Evolutionary conservation across 2,329 filamentous ascomycete genomes (phyloP), one percentile per base, ranked within the genome.

Genomic region (Aschersonia sp.): DNA sequence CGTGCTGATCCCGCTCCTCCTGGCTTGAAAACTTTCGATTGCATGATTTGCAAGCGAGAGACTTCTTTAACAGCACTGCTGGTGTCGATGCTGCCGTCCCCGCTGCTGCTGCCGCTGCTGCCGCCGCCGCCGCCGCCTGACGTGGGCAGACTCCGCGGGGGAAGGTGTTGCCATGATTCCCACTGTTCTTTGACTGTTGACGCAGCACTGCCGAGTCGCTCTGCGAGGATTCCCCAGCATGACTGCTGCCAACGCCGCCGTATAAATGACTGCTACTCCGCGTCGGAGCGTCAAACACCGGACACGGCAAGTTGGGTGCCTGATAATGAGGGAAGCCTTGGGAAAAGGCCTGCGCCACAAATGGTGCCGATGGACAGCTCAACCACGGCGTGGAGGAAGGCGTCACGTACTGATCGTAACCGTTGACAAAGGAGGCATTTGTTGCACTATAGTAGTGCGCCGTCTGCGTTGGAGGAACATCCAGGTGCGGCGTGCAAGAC

Each of bases 101-200:
- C 40, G 35, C n/a, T 9, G 40, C 40, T 43, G 40, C 9, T 20
- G 40, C 12, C 40, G 28, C 20, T 7, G 40, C 40, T 29, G 40
- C 28, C 12, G 28, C 6, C 9, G 40, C 40, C 40, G n/a, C 32
- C 6, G 32, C 32, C 32, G 12, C 32, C 12, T 2, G 7, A 6
- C 12, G 32, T 38, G 32, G 32, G 12, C 32, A 38, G 32, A 6
- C 32, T 2, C 32, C 32, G 32, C 32, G 2, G 32, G 32, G 32
- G 32, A 38, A 12, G 35, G 35, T 40, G 7, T 40, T 6, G 12
- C 12, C 54, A 70, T 63, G 57, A 80, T 74, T n/a, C 32, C 32
- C 32, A 12, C 32, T 38, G 32, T 12, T 38, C 12, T 38, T 38
- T 12, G 45, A 31, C 12, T 64, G 69, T 44, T 73, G 64, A 2